phyloP scores from a whole-genome alignment of 345 rosid species.

The Eucalyptus albens region DNA sequence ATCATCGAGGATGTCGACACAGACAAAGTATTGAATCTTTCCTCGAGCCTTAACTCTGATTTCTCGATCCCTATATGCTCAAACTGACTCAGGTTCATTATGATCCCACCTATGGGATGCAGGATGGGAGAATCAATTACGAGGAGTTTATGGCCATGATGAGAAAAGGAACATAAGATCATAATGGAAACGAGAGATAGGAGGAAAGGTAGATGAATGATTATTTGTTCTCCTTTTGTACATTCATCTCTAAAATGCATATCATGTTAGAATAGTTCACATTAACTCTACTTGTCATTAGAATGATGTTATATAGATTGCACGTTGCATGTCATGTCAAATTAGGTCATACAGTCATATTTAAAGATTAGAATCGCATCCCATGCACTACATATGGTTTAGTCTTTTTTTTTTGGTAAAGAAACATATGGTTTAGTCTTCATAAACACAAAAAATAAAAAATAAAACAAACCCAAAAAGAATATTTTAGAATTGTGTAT shows the following conservation, averaged over 20 bases:
- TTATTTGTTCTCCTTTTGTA: not conserved
- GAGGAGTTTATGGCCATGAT: slow-evolving; percentile 27
- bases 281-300: too few species aligned
- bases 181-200: not conserved
- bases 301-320: not conserved
- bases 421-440: too few species aligned
- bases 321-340: too few species aligned
- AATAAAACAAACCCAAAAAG: too few species aligned
- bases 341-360: too few species aligned
- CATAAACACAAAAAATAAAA: too few species aligned
- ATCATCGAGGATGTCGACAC: slow-evolving; percentile 68
- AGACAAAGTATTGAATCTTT: slow-evolving; percentile 35
- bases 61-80: not conserved
- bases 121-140: slow-evolving; percentile 30
- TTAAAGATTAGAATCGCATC: too few species aligned
- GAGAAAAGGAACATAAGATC: not conserved
- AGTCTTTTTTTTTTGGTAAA: too few species aligned
- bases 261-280: too few species aligned
- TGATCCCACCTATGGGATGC: not conserved
- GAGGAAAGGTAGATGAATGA: not conserved
- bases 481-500: too few species aligned
- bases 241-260: not conserved
- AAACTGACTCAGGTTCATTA: not conserved
- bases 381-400: too few species aligned
- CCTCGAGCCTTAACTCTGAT: not conserved